These are phyloP conservation scores for Eutrema japonicum DNA, from an alignment of 345 rosid genomes.

Conservation along the genomic window DNA sequence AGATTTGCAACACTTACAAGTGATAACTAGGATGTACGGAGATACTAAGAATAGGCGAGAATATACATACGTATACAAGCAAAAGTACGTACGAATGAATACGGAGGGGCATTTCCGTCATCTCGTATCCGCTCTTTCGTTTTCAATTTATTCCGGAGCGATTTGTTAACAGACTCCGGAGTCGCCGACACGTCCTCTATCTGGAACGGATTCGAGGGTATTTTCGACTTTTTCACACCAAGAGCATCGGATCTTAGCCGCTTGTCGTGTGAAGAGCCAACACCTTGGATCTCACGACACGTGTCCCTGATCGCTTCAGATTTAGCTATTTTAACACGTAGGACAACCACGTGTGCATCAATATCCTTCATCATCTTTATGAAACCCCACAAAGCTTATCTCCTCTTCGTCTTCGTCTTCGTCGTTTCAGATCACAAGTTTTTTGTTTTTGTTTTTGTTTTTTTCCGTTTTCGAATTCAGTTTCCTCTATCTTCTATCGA, in stretches of 20 bases:
- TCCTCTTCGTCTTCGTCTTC: neutral
- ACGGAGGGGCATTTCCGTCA: slow-evolving; percentile 35
- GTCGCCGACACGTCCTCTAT: slow-evolving; percentile 35
- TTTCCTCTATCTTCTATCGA: neutral
- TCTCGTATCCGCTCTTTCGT: neutral
- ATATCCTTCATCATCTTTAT: slow-evolving; percentile 21
- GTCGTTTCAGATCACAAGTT: slow-evolving; percentile 19
- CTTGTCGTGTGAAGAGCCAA: neutral
- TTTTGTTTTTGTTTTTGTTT: neutral
- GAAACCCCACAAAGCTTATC: slow-evolving; percentile 24
- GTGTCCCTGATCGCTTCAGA: neutral
- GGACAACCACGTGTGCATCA: slow-evolving; percentile 41
- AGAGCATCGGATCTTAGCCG: slow-evolving; percentile 22
- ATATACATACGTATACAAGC: slow-evolving; percentile 17
- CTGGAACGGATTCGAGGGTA: slow-evolving; percentile 16
- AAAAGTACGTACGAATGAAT: slow-evolving; percentile 1
- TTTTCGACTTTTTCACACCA: neutral
- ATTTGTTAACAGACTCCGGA: slow-evolving; percentile 32
- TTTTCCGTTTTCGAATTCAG: neutral
- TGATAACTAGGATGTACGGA: slow-evolving; percentile 17
- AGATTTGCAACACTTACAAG: neutral
- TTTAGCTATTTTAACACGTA: slow-evolving; percentile 26
- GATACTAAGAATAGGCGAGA: slow-evolving; percentile 24
- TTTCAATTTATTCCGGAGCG: slow-evolving; percentile 24
- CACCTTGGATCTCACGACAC: slow-evolving; percentile 28